Evolutionary conservation across 257 asterid genomes (phyloP).

Genomic region (Solanum pimpinellifolium): DNA sequence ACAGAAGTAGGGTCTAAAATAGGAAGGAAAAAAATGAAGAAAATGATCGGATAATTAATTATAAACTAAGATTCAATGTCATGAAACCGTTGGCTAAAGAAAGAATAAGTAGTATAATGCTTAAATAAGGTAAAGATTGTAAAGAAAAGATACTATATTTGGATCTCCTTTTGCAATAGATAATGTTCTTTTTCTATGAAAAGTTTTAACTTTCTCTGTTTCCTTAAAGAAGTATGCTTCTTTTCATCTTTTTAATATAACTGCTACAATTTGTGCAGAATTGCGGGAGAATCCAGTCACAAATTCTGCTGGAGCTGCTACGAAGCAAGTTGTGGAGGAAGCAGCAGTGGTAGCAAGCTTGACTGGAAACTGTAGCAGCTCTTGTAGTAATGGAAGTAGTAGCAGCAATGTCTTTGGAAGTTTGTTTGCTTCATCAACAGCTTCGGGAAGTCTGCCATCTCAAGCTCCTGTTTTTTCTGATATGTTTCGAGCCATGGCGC

Average conservation of each 20-base stretch:
- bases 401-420: slow-evolving; percentile 52
- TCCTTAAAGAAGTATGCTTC: not conserved
- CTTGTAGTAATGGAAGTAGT: slow-evolving; percentile 49
- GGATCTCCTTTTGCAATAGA: slow-evolving; percentile 17
- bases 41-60: slow-evolving; percentile 3
- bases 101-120: slow-evolving; percentile 3
- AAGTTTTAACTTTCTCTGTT: slow-evolving; percentile 9
- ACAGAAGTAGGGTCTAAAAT: slow-evolving; percentile 11
- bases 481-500: slow-evolving; percentile 30
- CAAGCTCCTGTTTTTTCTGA: slow-evolving; percentile 29
- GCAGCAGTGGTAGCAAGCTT: slow-evolving; percentile 18
- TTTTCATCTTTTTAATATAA: not conserved
- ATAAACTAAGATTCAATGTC: slow-evolving; percentile 21
- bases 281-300: slow-evolving; percentile 25
- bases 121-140: slow-evolving; percentile 1
- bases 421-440: slow-evolving; percentile 58
- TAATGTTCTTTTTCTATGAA: slow-evolving; percentile 10
- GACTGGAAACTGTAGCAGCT: slow-evolving; percentile 31
- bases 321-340: slow-evolving; percentile 30
- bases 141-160: slow-evolving; percentile 16
- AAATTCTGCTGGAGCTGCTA: slow-evolving; percentile 12
- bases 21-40: not conserved
- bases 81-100: slow-evolving; percentile 26
- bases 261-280: slow-evolving; percentile 16
- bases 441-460: slow-evolving; percentile 41